Percentiles rank a stretch among this genome's conserved stretches.
Evolutionary conservation across 2,329 filamentous ascomycete genomes (phyloP).

Genomic region (Rhynchosporium secalis): DNA sequence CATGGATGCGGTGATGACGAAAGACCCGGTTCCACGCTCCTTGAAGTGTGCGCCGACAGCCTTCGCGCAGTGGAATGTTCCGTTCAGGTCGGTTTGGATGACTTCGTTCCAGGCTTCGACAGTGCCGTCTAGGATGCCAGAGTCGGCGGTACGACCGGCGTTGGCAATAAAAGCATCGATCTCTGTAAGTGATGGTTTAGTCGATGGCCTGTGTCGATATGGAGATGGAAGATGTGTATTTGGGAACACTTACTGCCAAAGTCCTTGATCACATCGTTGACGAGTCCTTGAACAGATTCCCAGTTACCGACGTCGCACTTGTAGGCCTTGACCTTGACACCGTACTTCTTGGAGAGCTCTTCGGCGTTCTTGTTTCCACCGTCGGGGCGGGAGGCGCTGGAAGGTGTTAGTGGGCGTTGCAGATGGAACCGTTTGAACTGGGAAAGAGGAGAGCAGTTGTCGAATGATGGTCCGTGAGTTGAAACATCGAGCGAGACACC

Average conservation of each 20-base stretch:
- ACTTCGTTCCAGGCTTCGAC: slow-evolving; percentile 66
- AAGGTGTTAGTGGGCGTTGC: background rate
- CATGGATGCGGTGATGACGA: slow-evolving; percentile 68
- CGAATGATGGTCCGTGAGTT: too few species aligned
- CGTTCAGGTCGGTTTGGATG: slow-evolving; percentile 66
- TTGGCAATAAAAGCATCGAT: slow-evolving; percentile 69
- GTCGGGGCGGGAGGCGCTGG: slow-evolving; percentile 58
- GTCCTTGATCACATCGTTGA: slow-evolving; percentile 62
- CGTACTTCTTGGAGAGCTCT: slow-evolving; percentile 59
- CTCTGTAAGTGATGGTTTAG: slow-evolving; percentile 35
- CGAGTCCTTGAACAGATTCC: slow-evolving; percentile 51
- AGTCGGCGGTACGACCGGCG: slow-evolving; percentile 69
- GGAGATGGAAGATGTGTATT: too few species aligned
- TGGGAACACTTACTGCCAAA: slow-evolving; percentile 51
- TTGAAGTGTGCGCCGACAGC: slow-evolving; percentile 68
- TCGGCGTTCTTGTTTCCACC: slow-evolving; percentile 67
- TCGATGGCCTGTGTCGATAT: too few species aligned
- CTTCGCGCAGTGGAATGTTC: slow-evolving; percentile 66
- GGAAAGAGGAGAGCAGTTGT: too few species aligned
- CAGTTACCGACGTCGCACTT: slow-evolving; percentile 62
- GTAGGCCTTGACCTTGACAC: slow-evolving; percentile 67
- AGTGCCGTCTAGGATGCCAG: slow-evolving; percentile 66
- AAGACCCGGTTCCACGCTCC: slow-evolving; percentile 61
- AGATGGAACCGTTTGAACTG: background rate
- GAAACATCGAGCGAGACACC: too few species aligned